A percentile compares a stretch with the other conserved stretches of the same genome.
Evolutionary conservation across 768 basidiomycete species (phyloP).

Genomic region (Rhizopogon vinicolor): DNA sequence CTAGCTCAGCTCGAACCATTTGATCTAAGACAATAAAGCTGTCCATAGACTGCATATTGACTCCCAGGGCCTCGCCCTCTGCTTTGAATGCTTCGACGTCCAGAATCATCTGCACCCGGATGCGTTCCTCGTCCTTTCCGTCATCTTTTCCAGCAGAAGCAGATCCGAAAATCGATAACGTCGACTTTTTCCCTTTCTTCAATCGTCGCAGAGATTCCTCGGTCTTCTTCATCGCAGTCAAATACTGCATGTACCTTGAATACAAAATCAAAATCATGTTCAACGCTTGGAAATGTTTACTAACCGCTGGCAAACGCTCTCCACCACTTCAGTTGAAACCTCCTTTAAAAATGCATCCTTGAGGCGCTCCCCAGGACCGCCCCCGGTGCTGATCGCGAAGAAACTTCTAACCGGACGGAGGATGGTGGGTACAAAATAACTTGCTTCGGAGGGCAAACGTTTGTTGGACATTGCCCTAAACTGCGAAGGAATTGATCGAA

Average conservation of each 20-base stretch:
- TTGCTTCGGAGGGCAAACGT: conserved; percentile 69
- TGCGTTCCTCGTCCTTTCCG: conserved; percentile 83
- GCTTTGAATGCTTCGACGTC: conserved; percentile 83
- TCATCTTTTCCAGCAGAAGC: conserved; percentile 47
- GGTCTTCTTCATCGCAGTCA: conserved; percentile 85
- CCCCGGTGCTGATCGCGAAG: conserved; percentile 55
- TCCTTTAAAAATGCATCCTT: conserved; percentile 46
- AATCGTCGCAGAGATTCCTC: conserved; percentile 84
- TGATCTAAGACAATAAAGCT: conserved; percentile 53
- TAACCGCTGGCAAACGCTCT: conserved; percentile 64
- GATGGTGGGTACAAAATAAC: conserved; percentile 80
- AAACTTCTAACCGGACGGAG: conserved; percentile 75
- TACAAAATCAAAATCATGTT: background rate
- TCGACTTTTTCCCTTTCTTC: conserved; percentile 79
- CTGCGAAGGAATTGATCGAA: conserved; percentile 86
- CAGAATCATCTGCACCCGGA: conserved; percentile 73
- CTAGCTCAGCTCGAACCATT: conserved; percentile 47
- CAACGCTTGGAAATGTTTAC: conserved; percentile 2
- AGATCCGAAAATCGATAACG: conserved; percentile 77
- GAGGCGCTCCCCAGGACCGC: conserved; percentile 58
- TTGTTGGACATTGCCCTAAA: conserved; percentile 82
- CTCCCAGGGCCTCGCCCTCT: conserved; percentile 68
- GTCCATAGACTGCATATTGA: conserved; percentile 50
- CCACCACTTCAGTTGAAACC: conserved; percentile 63
- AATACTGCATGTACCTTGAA: conserved; percentile 70